phyloP scores from a whole-genome alignment of 495 filamentous ascomycete species.

The Recurvomyces mirabilis region DNA sequence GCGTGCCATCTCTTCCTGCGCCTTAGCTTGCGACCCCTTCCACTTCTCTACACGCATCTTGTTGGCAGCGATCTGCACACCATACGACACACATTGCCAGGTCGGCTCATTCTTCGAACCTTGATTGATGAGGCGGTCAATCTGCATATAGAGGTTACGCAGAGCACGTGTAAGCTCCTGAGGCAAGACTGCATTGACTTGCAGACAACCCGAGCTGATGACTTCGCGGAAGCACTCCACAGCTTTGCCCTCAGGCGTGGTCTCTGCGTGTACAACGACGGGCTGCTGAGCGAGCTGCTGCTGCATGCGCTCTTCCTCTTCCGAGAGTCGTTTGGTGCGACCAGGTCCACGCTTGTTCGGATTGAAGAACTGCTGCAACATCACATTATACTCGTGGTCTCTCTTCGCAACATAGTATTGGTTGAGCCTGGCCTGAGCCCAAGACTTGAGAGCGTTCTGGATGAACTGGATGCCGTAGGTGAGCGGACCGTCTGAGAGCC shows the following conservation, averaged over 20 bases:
- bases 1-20: slow-evolving; percentile 11
- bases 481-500: slow-evolving; percentile 10
- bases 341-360: background rate
- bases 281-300: background rate
- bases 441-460: slow-evolving; percentile 17
- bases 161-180: slow-evolving; percentile 8
- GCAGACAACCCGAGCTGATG: slow-evolving; percentile 8
- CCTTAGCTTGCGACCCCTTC: slow-evolving; percentile 7
- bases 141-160: slow-evolving; percentile 17
- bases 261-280: background rate
- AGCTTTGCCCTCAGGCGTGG: slow-evolving; percentile 7
- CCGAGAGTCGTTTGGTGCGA: background rate
- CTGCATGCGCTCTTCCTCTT: background rate
- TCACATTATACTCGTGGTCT: background rate
- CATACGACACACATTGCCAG: slow-evolving; percentile 18
- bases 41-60: slow-evolving; percentile 8
- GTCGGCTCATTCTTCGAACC: slow-evolving; percentile 4
- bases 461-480: slow-evolving; percentile 22
- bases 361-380: background rate
- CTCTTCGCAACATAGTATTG: background rate
- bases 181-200: slow-evolving; percentile 13
- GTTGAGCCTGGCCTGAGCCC: slow-evolving; percentile 10
- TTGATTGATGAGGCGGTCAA: slow-evolving; percentile 21
- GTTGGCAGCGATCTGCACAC: slow-evolving; percentile 19
- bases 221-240: slow-evolving; percentile 16